These are phyloP conservation scores for Pseudogymnoascus sp. DNA, from an alignment of 2,329 filamentous ascomycete species.

Conservation along the genomic window DNA sequence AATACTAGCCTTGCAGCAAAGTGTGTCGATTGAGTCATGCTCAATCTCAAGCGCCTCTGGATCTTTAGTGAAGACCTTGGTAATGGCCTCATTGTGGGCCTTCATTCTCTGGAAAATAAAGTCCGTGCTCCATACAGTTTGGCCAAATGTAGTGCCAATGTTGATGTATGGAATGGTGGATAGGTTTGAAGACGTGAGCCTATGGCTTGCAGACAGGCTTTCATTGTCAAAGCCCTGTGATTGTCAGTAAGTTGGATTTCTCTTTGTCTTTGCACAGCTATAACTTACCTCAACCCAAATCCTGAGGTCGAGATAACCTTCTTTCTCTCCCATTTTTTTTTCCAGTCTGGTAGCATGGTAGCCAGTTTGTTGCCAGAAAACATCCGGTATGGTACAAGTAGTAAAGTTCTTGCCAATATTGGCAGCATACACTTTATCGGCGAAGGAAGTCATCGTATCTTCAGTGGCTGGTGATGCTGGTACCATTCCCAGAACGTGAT, in stretches of 20 bases:
- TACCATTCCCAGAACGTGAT: background rate
- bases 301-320: background rate
- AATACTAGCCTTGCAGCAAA: background rate
- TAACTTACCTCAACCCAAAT: background rate
- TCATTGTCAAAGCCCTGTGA: background rate
- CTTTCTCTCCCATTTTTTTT: background rate
- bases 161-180: background rate
- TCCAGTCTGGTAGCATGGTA: background rate
- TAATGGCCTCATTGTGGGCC: background rate
- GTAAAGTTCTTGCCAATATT: background rate
- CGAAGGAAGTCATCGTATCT: background rate
- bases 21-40: background rate
- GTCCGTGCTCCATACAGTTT: conserved; percentile 1
- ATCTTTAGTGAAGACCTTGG: background rate
- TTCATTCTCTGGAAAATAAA: background rate
- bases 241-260: background rate
- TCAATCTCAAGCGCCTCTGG: background rate
- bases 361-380: background rate
- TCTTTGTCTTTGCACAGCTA: background rate
- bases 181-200: background rate
- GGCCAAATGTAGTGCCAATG: conserved; percentile 1
- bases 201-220: background rate
- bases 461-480: background rate
- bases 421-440: background rate
- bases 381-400: background rate